A percentile compares a stretch with the other conserved stretches of the same genome.
Evolutionary conservation across 805 yeast species (phyloP).

Genomic region (Suhomyces vadensis): DNA sequence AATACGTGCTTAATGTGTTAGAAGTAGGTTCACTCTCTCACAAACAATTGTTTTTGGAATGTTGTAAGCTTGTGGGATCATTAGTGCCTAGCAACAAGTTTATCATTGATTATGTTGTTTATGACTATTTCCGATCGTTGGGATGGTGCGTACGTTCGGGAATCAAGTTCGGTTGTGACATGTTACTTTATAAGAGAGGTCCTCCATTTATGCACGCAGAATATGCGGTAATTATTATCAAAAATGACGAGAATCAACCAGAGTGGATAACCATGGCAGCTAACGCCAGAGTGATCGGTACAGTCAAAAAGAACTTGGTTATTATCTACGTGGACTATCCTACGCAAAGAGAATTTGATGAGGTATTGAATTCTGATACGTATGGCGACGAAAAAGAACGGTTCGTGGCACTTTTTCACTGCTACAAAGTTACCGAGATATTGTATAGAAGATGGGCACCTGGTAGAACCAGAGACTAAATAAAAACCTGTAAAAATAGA

Average conservation of each 20-base stretch:
- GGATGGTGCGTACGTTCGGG: conserved; percentile 97
- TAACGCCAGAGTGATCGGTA: conserved; percentile 76
- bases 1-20: conserved; percentile 55
- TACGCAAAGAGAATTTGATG: conserved; percentile 27
- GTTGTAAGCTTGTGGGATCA: conserved; percentile 14
- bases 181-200: conserved; percentile 79
- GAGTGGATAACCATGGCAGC: conserved; percentile 62
- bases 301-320: conserved; percentile 79
- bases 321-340: conserved; percentile 67
- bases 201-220: conserved; percentile 97
- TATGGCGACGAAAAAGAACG: conserved; percentile 16
- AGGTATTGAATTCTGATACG: conserved; percentile 17
- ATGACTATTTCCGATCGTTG: conserved; percentile 80
- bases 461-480: conserved; percentile 72
- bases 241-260: conserved; percentile 39
- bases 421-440: conserved; percentile 62
- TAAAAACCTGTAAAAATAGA: neutral
- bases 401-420: conserved; percentile 34
- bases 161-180: conserved; percentile 88
- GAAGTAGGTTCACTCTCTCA: conserved; percentile 26
- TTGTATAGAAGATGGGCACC: conserved; percentile 84
- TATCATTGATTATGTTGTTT: conserved; percentile 63
- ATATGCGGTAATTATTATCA: conserved; percentile 61
- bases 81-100: conserved; percentile 27
- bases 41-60: conserved; percentile 27